Evolutionary conservation across 2,329 filamentous ascomycete species (phyloP), one percentile per base, ranked within the genome.

Genomic region (Dothidotthia symphoricarpi): DNA sequence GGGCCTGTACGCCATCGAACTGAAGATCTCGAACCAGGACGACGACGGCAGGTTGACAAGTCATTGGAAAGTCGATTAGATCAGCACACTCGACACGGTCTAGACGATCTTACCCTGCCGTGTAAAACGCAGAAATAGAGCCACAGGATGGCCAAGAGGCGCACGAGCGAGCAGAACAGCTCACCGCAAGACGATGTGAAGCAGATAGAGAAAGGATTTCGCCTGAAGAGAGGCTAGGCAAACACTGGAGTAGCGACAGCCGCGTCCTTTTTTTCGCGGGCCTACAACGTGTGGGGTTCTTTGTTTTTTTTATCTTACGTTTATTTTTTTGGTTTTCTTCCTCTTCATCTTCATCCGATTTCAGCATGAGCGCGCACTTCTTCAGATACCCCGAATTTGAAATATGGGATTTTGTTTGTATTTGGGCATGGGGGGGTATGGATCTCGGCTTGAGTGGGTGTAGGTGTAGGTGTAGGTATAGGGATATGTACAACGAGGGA

Each of bases 31-130:
- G 15, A 85, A 85, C 49, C 85, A 87, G 38, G 87, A 94, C 58
- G 78, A 87, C 32, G 87, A 95, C 55, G 76, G 79, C 22, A 75
- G 79, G 19, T 67, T 88, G 40, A 82, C 82, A 3, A 81, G 80
- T 26, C 91, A 97, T 67, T 97, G 91, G 90, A 97, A 97, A 73
- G 85, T 83, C 15, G 91, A 96, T 66, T 95, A 47, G 19, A 22
- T 22, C 9, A 22, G 19, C 5, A 6, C 9, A 22, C 9, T 5
- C 5, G 9, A 6, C 19, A 22, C 19, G 38, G 5, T 15, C 5
- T 7, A 31, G n/a, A n/a, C n/a, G n/a, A n/a, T n/a, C n/a, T n/a
- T n/a, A n/a, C n/a, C n/a, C n/a, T n/a, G n/a, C n/a, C n/a, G n/a
- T n/a, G n/a, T n/a, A n/a, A n/a, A n/a, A n/a, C n/a, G n/a, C n/a